Conservation (phyloP, 2,329 filamentous ascomycete species). For the Pseudomassariella vexata region DNA sequence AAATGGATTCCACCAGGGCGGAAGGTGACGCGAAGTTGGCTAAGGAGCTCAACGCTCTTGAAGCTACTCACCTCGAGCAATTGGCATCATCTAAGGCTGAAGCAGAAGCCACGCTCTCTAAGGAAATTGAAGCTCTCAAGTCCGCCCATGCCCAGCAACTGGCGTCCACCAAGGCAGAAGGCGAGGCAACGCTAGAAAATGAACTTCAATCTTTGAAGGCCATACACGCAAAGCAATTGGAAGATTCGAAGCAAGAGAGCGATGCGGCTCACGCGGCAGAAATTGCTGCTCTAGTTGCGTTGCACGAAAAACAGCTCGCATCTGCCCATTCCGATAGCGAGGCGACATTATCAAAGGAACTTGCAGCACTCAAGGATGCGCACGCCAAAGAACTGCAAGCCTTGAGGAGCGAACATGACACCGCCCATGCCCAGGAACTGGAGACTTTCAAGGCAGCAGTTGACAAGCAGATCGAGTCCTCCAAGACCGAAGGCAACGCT, state of each 20-base stretch:
- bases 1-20: slow-evolving; percentile 19
- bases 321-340: slow-evolving; percentile 18
- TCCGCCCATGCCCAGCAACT: slow-evolving; percentile 20
- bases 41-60: slow-evolving; percentile 5
- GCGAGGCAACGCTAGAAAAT: slow-evolving; percentile 12
- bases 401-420: slow-evolving; percentile 20
- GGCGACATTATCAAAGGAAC: slow-evolving; percentile 12
- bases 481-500: slow-evolving; percentile 22
- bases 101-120: slow-evolving; percentile 12
- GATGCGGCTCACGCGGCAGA: slow-evolving; percentile 15
- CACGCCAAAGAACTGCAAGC: slow-evolving; percentile 23
- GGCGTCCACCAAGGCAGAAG: slow-evolving; percentile 19
- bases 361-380: slow-evolving; percentile 18
- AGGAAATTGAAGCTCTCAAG: slow-evolving; percentile 18
- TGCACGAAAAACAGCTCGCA: slow-evolving; percentile 21
- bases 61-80: slow-evolving; percentile 2
- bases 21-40: slow-evolving; percentile 16
- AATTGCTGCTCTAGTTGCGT: slow-evolving; percentile 16
- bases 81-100: slow-evolving; percentile 6
- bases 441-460: slow-evolving; percentile 24
- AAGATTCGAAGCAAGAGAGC: slow-evolving; percentile 6
- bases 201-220: slow-evolving; percentile 3
- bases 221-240: slow-evolving; percentile 4
- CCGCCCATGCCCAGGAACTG: slow-evolving; percentile 22
- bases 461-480: slow-evolving; percentile 25